Percentiles rank a stretch among this genome's conserved stretches.
These are phyloP conservation scores for Nicotiana paniculata DNA, from an alignment of 257 asterid species.

Conservation along the genomic window DNA sequence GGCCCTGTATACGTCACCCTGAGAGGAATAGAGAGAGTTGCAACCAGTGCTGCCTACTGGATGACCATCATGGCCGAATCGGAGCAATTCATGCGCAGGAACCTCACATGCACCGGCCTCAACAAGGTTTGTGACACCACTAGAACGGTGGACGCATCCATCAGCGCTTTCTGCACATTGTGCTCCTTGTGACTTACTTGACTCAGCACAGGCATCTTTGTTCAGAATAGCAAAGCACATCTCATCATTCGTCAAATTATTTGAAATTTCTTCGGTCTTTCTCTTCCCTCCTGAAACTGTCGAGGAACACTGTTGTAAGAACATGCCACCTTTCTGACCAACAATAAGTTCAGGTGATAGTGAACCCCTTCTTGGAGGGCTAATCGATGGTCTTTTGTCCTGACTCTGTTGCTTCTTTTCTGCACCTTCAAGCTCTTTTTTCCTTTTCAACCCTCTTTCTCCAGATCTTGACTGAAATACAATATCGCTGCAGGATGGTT, in stretches of 20 bases:
- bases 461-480: conserved; percentile 33
- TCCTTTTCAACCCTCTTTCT: conserved; percentile 10
- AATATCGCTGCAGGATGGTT: conserved; percentile 27
- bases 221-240: conserved; percentile 16
- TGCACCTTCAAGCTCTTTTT: conserved; percentile 41
- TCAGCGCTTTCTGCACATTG: conserved; percentile 23
- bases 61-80: conserved; percentile 5
- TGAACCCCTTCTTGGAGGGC: conserved; percentile 52
- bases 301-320: conserved; percentile 24
- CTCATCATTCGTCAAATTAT: neutral
- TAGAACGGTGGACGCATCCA: conserved; percentile 18
- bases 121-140: conserved; percentile 3
- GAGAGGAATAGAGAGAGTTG: conserved; percentile 17
- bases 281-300: conserved; percentile 13
- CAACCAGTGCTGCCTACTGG: conserved; percentile 13
- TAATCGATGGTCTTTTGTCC: conserved; percentile 46
- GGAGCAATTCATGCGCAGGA: neutral
- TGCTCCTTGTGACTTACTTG: conserved; percentile 10
- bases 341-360: conserved; percentile 49
- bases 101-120: conserved; percentile 9
- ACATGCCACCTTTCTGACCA: conserved; percentile 25
- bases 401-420: conserved; percentile 32
- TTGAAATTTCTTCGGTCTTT: neutral
- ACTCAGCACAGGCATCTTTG: conserved; percentile 8
- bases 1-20: conserved; percentile 21